Evolutionary conservation across 176 grass and related monocot species (phyloP).

Genomic region (Dendrocalamus sinicus): DNA sequence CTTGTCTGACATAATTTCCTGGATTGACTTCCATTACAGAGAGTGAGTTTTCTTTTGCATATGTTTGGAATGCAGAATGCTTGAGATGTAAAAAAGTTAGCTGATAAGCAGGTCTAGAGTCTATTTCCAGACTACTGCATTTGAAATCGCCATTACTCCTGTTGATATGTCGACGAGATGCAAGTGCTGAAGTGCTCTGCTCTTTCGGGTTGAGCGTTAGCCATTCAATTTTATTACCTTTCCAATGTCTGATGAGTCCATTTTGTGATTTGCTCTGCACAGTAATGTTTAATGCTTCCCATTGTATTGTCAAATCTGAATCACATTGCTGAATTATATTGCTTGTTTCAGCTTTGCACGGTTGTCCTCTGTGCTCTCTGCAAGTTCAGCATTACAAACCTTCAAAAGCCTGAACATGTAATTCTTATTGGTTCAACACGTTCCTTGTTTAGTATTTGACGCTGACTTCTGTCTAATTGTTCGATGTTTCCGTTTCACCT

Average conservation of each 20-base stretch:
- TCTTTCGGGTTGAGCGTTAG: neutral
- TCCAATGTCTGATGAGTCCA: neutral
- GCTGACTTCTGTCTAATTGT: neutral
- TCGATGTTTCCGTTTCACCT: neutral
- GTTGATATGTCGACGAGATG: neutral
- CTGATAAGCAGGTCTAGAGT: neutral
- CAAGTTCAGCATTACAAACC: neutral
- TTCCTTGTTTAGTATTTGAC: neutral
- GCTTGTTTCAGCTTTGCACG: neutral
- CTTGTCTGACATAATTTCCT: neutral
- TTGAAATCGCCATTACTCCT: neutral
- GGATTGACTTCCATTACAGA: neutral
- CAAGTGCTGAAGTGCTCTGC: neutral
- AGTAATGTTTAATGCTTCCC: neutral
- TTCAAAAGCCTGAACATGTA: neutral
- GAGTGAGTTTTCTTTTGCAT: neutral
- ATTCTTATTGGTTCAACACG: neutral
- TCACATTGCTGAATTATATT: neutral
- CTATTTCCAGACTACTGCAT: neutral
- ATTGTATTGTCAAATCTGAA: neutral
- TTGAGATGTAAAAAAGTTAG: neutral
- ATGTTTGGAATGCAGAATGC: neutral
- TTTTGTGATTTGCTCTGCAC: neutral
- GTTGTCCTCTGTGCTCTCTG: neutral
- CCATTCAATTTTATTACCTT: neutral